phyloP scores from a whole-genome alignment of 2,329 filamentous ascomycete genomes.

The Cladosporium sp. region DNA sequence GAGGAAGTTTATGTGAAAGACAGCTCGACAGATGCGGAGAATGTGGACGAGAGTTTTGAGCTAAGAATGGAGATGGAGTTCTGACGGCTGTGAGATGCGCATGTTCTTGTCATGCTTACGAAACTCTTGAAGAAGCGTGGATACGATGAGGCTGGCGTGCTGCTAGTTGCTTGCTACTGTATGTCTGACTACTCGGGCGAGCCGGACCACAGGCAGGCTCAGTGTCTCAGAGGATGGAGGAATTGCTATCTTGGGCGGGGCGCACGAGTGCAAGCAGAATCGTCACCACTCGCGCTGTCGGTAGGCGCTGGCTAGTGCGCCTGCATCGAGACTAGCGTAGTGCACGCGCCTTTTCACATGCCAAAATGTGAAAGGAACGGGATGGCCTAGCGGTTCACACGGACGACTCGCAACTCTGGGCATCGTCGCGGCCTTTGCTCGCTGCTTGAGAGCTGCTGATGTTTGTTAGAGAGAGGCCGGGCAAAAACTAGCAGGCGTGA shows the following conservation, averaged over 20 bases:
- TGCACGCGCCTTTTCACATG: background rate
- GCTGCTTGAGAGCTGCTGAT: background rate
- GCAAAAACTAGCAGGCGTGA: background rate
- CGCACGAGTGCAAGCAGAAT: background rate
- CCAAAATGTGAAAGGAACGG: background rate
- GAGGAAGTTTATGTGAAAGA: background rate
- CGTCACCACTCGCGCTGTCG: conserved; percentile 1
- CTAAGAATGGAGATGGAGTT: background rate
- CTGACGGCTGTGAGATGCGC: background rate
- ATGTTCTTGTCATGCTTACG: background rate
- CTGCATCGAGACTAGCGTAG: background rate
- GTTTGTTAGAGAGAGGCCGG: background rate
- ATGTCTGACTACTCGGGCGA: conserved; percentile 5
- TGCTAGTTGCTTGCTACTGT: background rate
- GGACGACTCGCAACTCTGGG: background rate
- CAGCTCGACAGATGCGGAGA: background rate
- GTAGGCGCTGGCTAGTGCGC: background rate
- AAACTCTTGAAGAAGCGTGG: background rate
- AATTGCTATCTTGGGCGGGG: conserved; percentile 5
- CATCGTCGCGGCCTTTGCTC: background rate
- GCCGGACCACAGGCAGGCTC: no score
- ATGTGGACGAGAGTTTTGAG: background rate
- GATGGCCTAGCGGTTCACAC: background rate
- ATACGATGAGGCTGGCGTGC: background rate
- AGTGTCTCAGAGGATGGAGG: background rate